These are phyloP conservation scores for Phyllosticta citribraziliensis DNA, from an alignment of 2,329 filamentous ascomycete genomes.

Conservation along the genomic window DNA sequence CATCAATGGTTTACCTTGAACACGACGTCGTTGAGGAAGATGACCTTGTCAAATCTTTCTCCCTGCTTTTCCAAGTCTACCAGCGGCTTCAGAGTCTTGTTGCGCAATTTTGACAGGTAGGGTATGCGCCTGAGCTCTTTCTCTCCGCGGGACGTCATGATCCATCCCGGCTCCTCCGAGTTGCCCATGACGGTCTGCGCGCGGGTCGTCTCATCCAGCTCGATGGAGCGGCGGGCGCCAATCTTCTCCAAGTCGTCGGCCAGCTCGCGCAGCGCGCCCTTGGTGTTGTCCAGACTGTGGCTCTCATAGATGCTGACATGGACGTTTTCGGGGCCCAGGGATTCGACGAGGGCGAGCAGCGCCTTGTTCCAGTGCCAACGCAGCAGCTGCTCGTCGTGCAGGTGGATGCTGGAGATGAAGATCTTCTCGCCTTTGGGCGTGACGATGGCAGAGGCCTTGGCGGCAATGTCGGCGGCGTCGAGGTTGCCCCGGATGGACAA, in stretches of 20 bases:
- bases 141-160: slow-evolving; percentile 43
- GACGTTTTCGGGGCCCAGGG: slow-evolving; percentile 53
- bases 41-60: slow-evolving; percentile 44
- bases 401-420: slow-evolving; percentile 61
- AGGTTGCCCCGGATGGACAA: slow-evolving; percentile 2
- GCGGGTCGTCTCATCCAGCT: slow-evolving; percentile 51
- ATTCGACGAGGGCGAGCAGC: slow-evolving; percentile 46
- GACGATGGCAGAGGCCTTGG: not conserved
- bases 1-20: slow-evolving; percentile 40
- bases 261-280: slow-evolving; percentile 49
- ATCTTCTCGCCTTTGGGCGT: slow-evolving; percentile 27
- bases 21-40: slow-evolving; percentile 56
- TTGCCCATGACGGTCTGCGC: slow-evolving; percentile 26
- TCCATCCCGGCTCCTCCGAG: slow-evolving; percentile 51
- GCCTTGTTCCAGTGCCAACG: slow-evolving; percentile 53
- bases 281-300: slow-evolving; percentile 60
- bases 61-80: slow-evolving; percentile 41
- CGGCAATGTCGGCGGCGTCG: not conserved
- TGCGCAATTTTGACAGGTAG: slow-evolving; percentile 55
- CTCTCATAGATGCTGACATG: slow-evolving; percentile 60
- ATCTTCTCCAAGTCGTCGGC: slow-evolving; percentile 44
- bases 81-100: slow-evolving; percentile 52
- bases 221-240: slow-evolving; percentile 46
- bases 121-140: slow-evolving; percentile 57
- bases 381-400: slow-evolving; percentile 54